Evolutionary conservation across 495 filamentous ascomycete species (phyloP), one percentile per base, ranked within the genome.

Genomic region (Penicillium cinerascens): DNA sequence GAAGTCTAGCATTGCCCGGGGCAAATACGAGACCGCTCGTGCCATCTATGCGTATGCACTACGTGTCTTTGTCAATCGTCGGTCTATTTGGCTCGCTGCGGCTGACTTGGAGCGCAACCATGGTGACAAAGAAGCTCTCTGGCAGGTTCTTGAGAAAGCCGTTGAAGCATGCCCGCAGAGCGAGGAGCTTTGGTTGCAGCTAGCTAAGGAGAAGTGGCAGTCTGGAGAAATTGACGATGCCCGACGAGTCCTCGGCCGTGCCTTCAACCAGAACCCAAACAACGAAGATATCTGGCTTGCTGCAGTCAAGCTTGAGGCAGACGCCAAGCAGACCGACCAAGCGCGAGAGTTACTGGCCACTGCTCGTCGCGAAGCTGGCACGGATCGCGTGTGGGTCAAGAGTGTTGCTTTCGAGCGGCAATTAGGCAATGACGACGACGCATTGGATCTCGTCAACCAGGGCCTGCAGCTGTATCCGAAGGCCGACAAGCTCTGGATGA

Each of bases 231-330:
- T 92, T 44, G 84, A 95, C 59, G 91, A 89, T 51, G 91, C 93
- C 1, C 81, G 93, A 37, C 74, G 77, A 44, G 89, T 97, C 4
- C 82, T 97, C 8, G 91, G 82, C 0, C 81, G 82, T 53, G 92
- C 93, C 1, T 97, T 97, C 78, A 85, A 89, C 46, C 89, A 96
- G 63, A 93, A 96, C 51, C 87, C 90, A 0, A 88, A 91, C 67
- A 96, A 95, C 70, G 93, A 99, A 67, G 89, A 97, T 70, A 95
- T 99, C 58, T 97, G 91, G 87, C 82, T 96, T 37, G 87, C 90
- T 2, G 92, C 93, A 35, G 92, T 97, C 58, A 95, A 96, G 64
- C 80, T 97, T 15, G 93, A 99, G 63, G 89, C 92, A 2, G 90
- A 96, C 56, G 91, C 89, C 49, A 72, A 82, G 15, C 80, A 92